A percentile compares a stretch with the other conserved stretches of the same genome.
Evolutionary conservation across 768 basidiomycete genomes (phyloP).

Genomic region (Leccinellum albellum): DNA sequence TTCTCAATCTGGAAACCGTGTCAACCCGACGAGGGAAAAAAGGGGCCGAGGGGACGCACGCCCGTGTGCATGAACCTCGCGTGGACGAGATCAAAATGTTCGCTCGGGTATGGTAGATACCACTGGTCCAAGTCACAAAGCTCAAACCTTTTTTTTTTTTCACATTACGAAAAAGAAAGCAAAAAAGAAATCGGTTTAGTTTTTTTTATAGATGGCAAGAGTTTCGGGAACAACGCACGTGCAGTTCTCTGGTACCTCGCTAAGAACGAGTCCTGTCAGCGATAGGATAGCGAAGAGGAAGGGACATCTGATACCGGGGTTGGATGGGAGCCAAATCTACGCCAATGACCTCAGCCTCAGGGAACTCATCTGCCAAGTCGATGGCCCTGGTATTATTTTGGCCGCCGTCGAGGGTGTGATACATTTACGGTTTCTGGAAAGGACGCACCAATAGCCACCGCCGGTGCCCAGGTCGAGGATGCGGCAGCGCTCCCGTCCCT

Average conservation of each 20-base stretch:
- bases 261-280: slow-evolving; percentile 28
- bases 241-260: slow-evolving; percentile 67
- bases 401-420: not conserved
- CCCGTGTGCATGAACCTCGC: slow-evolving; percentile 67
- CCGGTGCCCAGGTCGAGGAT: slow-evolving; percentile 72
- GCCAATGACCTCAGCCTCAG: slow-evolving; percentile 60
- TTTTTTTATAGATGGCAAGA: not conserved
- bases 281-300: not conserved
- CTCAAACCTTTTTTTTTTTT: slow-evolving; percentile 51
- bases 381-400: slow-evolving; percentile 50
- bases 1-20: slow-evolving; percentile 16
- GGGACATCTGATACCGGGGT: slow-evolving; percentile 47
- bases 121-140: slow-evolving; percentile 62
- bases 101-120: slow-evolving; percentile 60
- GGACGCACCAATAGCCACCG: slow-evolving; percentile 53
- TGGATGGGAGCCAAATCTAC: slow-evolving; percentile 72
- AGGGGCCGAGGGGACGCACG: slow-evolving; percentile 24
- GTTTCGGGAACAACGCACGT: slow-evolving; percentile 45
- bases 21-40: slow-evolving; percentile 1
- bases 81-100: slow-evolving; percentile 65
- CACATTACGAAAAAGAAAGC: not conserved
- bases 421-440: not conserved
- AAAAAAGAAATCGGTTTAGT: not conserved
- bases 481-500: slow-evolving; percentile 29
- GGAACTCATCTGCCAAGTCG: slow-evolving; percentile 72